These are phyloP conservation scores for Cladophialophora chaetospira DNA, from an alignment of 2,329 filamentous ascomycete genomes.

Conservation along the genomic window DNA sequence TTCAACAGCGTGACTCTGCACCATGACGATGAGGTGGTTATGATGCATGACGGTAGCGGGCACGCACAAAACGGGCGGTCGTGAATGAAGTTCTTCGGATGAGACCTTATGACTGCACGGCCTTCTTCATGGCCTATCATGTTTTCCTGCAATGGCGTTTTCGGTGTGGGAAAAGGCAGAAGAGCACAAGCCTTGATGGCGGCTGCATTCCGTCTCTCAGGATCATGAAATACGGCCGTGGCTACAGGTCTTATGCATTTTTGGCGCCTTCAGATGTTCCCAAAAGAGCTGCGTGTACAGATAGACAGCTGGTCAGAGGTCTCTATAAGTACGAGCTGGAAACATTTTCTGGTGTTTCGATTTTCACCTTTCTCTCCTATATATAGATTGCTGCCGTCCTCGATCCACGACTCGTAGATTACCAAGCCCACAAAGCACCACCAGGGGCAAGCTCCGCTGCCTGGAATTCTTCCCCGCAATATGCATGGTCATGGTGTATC, in stretches of 20 bases:
- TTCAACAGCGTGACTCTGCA: constrained; percentile 98
- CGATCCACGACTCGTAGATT: neutral
- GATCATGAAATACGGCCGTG: constrained; percentile 5
- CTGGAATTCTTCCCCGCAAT: neutral
- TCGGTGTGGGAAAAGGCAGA: constrained; percentile 7
- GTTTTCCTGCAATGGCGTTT: constrained; percentile 19
- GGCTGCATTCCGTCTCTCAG: constrained; percentile 2
- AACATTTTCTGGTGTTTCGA: neutral
- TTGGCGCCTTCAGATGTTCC: constrained; percentile 17
- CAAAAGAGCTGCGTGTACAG: constrained; percentile 28
- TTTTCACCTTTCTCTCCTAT: neutral
- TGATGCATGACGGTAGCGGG: constrained; percentile 27
- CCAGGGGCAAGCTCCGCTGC: neutral
- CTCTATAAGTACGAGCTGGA: constrained; percentile 7
- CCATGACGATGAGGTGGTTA: constrained; percentile 72
- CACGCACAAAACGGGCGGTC: constrained; percentile 23
- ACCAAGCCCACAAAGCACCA: too few species aligned
- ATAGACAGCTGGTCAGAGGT: constrained; percentile 23
- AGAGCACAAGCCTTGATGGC: neutral
- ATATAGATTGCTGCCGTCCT: neutral
- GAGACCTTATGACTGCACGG: neutral
- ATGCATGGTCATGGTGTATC: neutral
- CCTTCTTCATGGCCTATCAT: neutral
- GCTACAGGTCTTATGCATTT: constrained; percentile 14
- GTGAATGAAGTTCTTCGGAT: constrained; percentile 2